phyloP scores from a whole-genome alignment of 345 rosid genomes.

The Ailanthus altissimus region DNA sequence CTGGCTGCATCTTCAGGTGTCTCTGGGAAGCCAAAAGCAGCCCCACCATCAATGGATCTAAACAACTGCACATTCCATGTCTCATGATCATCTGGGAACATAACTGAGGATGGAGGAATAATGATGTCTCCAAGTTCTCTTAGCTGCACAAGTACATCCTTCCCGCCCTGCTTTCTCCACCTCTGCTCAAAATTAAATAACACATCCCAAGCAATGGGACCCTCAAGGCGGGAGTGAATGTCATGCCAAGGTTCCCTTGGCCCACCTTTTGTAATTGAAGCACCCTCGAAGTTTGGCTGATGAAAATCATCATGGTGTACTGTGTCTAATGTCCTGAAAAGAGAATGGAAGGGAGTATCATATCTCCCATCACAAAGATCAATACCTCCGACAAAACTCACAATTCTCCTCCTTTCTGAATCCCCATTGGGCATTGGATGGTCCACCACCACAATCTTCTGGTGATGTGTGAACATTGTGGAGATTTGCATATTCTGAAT shows the following conservation, averaged over 20 bases:
- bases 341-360: constrained; percentile 87
- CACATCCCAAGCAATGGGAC: constrained; percentile 98
- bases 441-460: constrained; percentile 95
- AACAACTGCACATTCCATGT: constrained; percentile 93
- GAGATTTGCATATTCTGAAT: constrained; percentile 84
- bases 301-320: constrained; percentile 98
- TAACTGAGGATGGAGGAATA: constrained; percentile 89
- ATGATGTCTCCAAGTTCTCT: constrained; percentile 79
- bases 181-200: constrained; percentile 93
- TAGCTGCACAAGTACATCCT: constrained; percentile 69
- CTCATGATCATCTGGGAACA: constrained; percentile 73
- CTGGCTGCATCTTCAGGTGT: constrained; percentile 94
- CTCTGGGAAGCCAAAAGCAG: constrained; percentile 96
- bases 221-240: constrained; percentile 93
- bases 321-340: constrained; percentile 90
- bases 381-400: constrained; percentile 95
- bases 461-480: constrained; percentile 99
- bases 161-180: constrained; percentile 94
- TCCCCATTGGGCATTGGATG: constrained; percentile 66
- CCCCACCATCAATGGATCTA: constrained; percentile 98
- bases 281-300: constrained; percentile 86
- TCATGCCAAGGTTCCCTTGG: constrained; percentile 99
- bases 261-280: constrained; percentile 90
- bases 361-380: constrained; percentile 99
- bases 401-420: constrained; percentile 66